Conservation (phyloP, 768 basidiomycete genomes). For the Podaxis sp. region DNA sequence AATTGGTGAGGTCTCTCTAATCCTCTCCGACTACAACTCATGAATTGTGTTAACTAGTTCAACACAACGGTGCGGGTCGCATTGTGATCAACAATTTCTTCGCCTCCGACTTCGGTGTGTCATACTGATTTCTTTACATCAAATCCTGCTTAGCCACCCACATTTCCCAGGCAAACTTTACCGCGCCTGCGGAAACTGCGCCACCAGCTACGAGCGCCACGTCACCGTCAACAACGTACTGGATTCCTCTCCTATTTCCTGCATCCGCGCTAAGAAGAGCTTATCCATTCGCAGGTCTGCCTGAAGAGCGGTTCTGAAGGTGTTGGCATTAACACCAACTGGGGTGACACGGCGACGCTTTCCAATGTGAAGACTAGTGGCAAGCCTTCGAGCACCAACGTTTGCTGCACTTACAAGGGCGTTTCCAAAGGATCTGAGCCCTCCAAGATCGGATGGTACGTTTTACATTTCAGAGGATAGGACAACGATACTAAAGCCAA, state of each 20-base stretch:
- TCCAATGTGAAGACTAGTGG: constrained; percentile 26
- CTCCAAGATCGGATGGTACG: constrained; percentile 30
- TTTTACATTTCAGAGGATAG: neutral
- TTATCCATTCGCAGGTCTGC: constrained; percentile 20
- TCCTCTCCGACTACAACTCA: neutral
- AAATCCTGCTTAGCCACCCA: neutral
- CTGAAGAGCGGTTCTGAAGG: constrained; percentile 23
- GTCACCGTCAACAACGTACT: constrained; percentile 29
- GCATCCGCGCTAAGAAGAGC: neutral
- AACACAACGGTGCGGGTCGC: constrained; percentile 29
- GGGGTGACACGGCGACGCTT: constrained; percentile 27
- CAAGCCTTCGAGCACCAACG: constrained; percentile 25
- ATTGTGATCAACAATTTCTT: constrained; percentile 28
- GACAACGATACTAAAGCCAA: neutral
- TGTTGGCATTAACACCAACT: constrained; percentile 31
- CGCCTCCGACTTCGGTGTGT: constrained; percentile 26
- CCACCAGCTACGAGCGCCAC: constrained; percentile 23
- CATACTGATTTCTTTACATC: neutral
- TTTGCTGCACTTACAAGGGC: constrained; percentile 29
- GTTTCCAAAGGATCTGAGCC: constrained; percentile 26
- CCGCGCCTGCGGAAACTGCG: constrained; percentile 29
- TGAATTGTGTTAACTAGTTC: constrained; percentile 18
- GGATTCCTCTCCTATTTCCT: too few species aligned
- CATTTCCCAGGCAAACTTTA: constrained; percentile 25
- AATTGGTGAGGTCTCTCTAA: constrained; percentile 20